Evolutionary conservation across 2,329 filamentous ascomycete species (phyloP), one percentile per base, ranked within the genome.

Genomic region (Raffaelea albimanens): DNA sequence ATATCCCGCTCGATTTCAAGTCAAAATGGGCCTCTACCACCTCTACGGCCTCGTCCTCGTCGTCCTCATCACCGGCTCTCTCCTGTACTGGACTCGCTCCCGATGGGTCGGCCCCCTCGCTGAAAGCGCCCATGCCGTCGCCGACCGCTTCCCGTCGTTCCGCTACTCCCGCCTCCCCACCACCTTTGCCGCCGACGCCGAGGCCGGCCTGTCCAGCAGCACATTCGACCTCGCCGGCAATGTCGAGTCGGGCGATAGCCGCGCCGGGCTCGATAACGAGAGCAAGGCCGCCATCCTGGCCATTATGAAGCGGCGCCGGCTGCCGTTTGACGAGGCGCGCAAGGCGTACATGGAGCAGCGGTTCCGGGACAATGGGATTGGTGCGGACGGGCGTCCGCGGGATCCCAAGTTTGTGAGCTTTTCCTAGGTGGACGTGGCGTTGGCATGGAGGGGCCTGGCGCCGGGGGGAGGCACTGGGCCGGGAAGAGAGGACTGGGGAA

Each of bases 361-460:
- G 49, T 95, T 98, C 68, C 81, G 80, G 62, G 88, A 82, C 62
- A 87, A 95, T 59, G 86, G 87, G 45, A 96, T 98, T 62, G 88
- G 83, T 1, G 76, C 85, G 5, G 93, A 98, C 65, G 93, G 93
- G 4, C 70, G 83, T 57, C 93, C 93, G 52, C 77, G 82, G 61
- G 91, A 97, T 70, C 89, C 90, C 52, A 96, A 96, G 71, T 95
- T 95, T 62, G 89, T 97, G 50, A 94, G 87, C 62, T 97, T 97
- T 67, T 87, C 83, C 50, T 85, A 61, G 75, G 10, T 9, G 31
- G 19, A 34, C 11, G 14, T 7, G 34, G 14, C 5, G 34, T 5
- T 5, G 21, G 16, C n/a, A 50, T 85, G 61, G 75, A 16, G 13
- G 31, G 19, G 33, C 11, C 7, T 7, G 34, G 14, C 5, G 34